Evolutionary conservation across 345 rosid genomes (phyloP).

Genomic region (Murraya paniculata): DNA sequence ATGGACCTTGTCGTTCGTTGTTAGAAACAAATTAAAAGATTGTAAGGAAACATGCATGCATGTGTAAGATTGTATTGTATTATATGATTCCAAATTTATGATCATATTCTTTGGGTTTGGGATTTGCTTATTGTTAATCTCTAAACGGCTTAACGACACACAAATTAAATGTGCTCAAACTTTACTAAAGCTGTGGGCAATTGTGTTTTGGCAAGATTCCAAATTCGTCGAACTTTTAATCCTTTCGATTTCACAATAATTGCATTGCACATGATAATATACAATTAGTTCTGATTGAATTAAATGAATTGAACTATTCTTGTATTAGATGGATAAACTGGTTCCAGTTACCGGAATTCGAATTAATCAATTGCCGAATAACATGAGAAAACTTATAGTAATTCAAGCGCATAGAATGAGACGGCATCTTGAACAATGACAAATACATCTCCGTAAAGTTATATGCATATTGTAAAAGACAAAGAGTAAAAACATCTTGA

Average conservation of each 20-base stretch:
- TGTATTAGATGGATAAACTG: neutral
- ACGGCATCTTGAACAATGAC: too few species aligned
- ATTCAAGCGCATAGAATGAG: too few species aligned
- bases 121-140: neutral
- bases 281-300: neutral
- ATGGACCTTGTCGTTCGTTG: neutral
- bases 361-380: too few species aligned
- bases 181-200: neutral
- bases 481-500: too few species aligned
- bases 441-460: too few species aligned
- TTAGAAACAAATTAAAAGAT: neutral
- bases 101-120: neutral
- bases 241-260: neutral
- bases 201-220: too few species aligned
- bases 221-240: neutral
- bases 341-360: too few species aligned
- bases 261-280: neutral
- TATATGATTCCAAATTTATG: neutral
- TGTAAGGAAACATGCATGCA: too few species aligned
- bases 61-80: neutral
- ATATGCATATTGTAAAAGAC: too few species aligned
- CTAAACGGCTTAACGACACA: neutral
- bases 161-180: neutral
- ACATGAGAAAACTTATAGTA: too few species aligned
- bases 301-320: neutral